Evolutionary conservation across 345 rosid genomes (phyloP), one percentile per base, ranked within the genome.

Genomic region (Limnanthes douglasii): DNA sequence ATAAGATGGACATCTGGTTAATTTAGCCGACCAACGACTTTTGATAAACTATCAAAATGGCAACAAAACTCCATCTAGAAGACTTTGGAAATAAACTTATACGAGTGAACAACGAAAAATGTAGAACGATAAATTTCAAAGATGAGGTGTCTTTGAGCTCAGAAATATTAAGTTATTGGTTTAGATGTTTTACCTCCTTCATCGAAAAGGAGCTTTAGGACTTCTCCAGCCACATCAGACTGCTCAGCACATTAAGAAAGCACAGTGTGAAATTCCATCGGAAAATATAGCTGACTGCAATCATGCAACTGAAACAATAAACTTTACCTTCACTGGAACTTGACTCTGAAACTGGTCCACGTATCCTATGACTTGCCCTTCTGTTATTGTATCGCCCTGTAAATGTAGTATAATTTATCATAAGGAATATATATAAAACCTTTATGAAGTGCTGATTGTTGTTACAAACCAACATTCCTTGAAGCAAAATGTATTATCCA

Each of bases 141-240:
- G 6, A 21, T 43, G 39, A 4, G 34, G 21, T n/a, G n/a, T n/a
- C n/a, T n/a, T n/a, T n/a, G n/a, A n/a, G n/a, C n/a, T n/a, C n/a
- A n/a, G n/a, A n/a, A n/a, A n/a, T n/a, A n/a, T n/a, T n/a, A n/a
- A n/a, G n/a, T n/a, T n/a, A n/a, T n/a, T n/a, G n/a, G n/a, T n/a
- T n/a, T n/a, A 7, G 37, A 41, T 34, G 37, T 18, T 46, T 15
- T 73, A 90, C 98, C 95, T 84, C 92, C 95, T 27, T 84, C 92
- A 35, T 70, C 51, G 13, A 72, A 60, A 37, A 90, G 75, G 51
- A 90, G 50, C 81, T 80, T 84, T 24, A 90, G 48, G 57, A 84
- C 73, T 67, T 80, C 86, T 26, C 95, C 98, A 39, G 81, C 83
- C 29, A 68, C 80, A 61, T 74, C 84, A 1, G 98, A 73, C 98